These are phyloP conservation scores for Hyparrhenia diplandra DNA, from an alignment of 176 grass and related monocot species.

Conservation along the genomic window DNA sequence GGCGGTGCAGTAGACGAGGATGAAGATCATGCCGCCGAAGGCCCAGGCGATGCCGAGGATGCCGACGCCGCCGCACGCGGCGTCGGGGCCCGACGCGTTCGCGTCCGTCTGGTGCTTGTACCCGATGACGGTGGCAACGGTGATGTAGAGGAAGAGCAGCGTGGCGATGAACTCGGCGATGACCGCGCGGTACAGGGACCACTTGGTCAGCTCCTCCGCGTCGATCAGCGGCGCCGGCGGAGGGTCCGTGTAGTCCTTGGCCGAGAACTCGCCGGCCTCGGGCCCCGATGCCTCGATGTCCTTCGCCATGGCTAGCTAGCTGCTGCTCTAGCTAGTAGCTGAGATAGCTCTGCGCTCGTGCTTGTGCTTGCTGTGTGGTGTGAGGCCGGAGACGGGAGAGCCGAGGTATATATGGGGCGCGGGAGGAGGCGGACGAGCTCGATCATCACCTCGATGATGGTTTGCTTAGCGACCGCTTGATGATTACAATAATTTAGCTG, in stretches of 20 bases:
- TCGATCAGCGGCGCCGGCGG: slow-evolving; percentile 71
- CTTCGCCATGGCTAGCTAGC: slow-evolving; percentile 71
- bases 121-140: slow-evolving; percentile 78
- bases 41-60: slow-evolving; percentile 85
- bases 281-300: slow-evolving; percentile 55
- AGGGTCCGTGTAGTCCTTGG: slow-evolving; percentile 89
- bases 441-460: slow-evolving; percentile 19
- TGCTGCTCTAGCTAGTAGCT: neutral
- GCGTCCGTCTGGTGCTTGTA: slow-evolving; percentile 71
- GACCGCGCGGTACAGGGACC: slow-evolving; percentile 80
- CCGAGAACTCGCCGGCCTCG: slow-evolving; percentile 37
- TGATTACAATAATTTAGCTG: slow-evolving; percentile 19
- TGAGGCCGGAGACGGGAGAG: slow-evolving; percentile 10
- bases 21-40: slow-evolving; percentile 88
- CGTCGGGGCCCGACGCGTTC: slow-evolving; percentile 30
- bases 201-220: slow-evolving; percentile 62
- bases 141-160: slow-evolving; percentile 86
- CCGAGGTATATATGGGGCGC: slow-evolving; percentile 45
- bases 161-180: slow-evolving; percentile 91
- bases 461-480: slow-evolving; percentile 11
- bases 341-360: slow-evolving; percentile 6
- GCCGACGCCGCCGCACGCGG: slow-evolving; percentile 68
- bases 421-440: slow-evolving; percentile 3
- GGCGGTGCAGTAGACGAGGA: slow-evolving; percentile 91
- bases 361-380: slow-evolving; percentile 22